Evolutionary conservation across 31 red algal species (phyloP), one percentile per base, ranked within the genome.

Genomic region (Odonthalia washingtoniensis): DNA sequence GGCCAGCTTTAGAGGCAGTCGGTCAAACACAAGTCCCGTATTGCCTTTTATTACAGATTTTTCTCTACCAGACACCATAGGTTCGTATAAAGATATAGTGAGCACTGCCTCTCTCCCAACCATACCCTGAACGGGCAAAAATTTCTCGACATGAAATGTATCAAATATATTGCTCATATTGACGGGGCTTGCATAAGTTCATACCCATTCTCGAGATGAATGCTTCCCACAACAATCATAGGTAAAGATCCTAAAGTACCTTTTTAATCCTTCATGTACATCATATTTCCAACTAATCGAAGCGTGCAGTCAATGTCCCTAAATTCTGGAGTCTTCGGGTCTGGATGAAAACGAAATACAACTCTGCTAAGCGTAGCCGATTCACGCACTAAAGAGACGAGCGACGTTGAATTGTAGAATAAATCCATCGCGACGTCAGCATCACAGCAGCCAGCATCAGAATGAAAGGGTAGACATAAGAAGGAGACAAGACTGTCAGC

Each of bases 171-270:
- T 88, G 74, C 89, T 92, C 72, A 92, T 81, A 53, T 87, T 85
- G 31, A 92, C 85, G 26, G 78, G 84, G 21, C 80, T 68, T 61
- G 85, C 94, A 52, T 89, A 84, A 96, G 61, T 64, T 92, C 80
- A 44, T 92, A 96, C 2, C 84, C 94, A 66, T 89, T 73, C 44
- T 89, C 89, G 33, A 96, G 18, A 89, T 96, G 89, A 69, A 96
- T 82, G 61, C 75, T 69, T 6, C 94, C 94, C 6, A 92, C 84
- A 31, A 96, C 84, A 24, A 89, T 92, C 83, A 96, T 78, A n/a
- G 89, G 94, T 40, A 96, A 62, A 27, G 89, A 74, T 21, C 94
- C 94, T 42, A 92, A 77, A 24, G 84, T 62, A 1, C 94, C 89
- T 0, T 40, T 76, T 0, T 89, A 86, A 60, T 86, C 94, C 31